These are phyloP conservation scores for Eucalyptus shirleyi DNA, from an alignment of 345 rosid genomes.

Conservation along the genomic window DNA sequence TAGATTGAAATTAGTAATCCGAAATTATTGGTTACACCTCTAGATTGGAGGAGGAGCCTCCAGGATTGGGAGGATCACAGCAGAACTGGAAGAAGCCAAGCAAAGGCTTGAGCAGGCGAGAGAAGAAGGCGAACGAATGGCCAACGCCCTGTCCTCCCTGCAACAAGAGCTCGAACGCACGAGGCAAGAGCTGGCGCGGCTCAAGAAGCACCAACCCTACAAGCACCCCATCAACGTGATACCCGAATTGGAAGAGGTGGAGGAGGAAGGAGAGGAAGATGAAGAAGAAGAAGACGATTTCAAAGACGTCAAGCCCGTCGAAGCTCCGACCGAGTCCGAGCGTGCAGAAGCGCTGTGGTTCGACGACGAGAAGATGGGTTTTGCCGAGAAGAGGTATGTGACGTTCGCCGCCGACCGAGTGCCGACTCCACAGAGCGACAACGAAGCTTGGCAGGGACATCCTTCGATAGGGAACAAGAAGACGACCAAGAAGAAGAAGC, in stretches of 20 bases:
- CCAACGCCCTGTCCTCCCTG: conserved; percentile 38
- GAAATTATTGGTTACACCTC: not conserved
- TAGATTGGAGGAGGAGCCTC: not conserved
- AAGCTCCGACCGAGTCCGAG: conserved; percentile 13
- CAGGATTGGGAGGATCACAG: conserved; percentile 13
- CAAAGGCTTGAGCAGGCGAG: conserved; percentile 50
- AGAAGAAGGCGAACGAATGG: conserved; percentile 58
- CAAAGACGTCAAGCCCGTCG: conserved; percentile 27
- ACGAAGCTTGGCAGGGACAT: not conserved
- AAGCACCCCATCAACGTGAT: not conserved
- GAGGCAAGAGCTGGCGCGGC: conserved; percentile 44
- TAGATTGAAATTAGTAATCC: not conserved
- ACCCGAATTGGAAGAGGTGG: not conserved
- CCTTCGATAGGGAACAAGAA: not conserved
- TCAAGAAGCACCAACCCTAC: conserved; percentile 8
- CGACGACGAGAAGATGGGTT: not conserved
- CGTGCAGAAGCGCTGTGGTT: not conserved
- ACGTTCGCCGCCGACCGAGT: not conserved
- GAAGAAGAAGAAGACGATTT: not conserved
- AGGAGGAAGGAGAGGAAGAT: not conserved
- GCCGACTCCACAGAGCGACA: not conserved
- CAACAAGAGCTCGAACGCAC: conserved; percentile 71
- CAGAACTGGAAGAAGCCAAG: conserved; percentile 72
- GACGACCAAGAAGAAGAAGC: not conserved
- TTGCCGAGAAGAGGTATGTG: not conserved